Conservation (phyloP, 2,329 filamentous ascomycete genomes). For the Penicillium sp. region DNA sequence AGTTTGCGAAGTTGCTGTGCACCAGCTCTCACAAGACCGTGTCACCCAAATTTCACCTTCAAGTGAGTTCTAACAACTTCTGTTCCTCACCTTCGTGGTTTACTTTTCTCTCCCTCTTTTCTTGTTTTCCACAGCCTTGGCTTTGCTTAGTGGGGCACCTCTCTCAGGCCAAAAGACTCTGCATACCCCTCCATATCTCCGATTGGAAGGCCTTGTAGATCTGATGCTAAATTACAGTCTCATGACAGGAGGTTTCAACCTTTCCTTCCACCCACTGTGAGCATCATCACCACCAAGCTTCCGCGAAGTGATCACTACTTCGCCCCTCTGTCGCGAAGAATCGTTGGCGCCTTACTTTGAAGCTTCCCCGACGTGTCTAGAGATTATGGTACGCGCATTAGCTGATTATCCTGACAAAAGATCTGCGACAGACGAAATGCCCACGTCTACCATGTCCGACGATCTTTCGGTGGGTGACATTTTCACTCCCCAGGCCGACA, state of each 20-base stretch:
- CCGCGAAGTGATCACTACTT: constrained; percentile 3
- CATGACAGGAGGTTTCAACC: no score
- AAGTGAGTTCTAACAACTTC: constrained; percentile 12
- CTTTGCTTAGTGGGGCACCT: constrained; percentile 15
- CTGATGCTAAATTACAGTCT: no score
- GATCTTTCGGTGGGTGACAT: constrained; percentile 37
- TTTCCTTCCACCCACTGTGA: no score
- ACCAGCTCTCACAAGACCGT: constrained; percentile 8
- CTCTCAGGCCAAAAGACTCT: constrained; percentile 7
- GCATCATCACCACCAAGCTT: no score
- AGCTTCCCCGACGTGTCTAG: no score
- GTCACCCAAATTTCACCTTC: constrained; percentile 8
- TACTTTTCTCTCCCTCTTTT: background rate
- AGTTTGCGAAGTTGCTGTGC: constrained; percentile 11
- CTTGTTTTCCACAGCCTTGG: no score
- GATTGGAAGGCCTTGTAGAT: no score
- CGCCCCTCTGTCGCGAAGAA: constrained; percentile 3
- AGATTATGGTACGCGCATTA: no score
- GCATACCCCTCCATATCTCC: constrained; percentile 15
- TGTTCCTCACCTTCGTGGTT: constrained; percentile 1
- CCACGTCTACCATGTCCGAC: constrained; percentile 23
- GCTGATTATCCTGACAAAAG: no score
- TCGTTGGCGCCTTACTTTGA: constrained; percentile 1
- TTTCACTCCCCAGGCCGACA: constrained; percentile 34
- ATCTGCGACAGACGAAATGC: constrained; percentile 11